phyloP scores from a whole-genome alignment of 2,329 filamentous ascomycete genomes.

The Myriosclerotinia curreyana region DNA sequence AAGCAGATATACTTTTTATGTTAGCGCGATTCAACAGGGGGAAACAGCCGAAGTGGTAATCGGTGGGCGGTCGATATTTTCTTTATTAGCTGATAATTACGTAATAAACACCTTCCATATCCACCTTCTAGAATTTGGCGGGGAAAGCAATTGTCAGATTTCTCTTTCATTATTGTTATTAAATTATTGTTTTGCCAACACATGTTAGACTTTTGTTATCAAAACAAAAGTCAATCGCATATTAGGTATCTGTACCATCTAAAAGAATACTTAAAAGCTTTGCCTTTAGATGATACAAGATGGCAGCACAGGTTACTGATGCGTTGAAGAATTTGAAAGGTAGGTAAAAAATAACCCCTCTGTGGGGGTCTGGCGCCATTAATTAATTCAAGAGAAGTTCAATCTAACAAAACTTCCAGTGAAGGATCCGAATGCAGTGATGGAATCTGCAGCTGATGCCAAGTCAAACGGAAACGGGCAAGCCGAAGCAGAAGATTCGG shows the following conservation, averaged over 20 bases:
- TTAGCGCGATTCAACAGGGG: no score
- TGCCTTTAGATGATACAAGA: slow-evolving; percentile 23
- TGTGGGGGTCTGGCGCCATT: slow-evolving; percentile 42
- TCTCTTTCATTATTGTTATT: background rate
- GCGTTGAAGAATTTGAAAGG: slow-evolving; percentile 90
- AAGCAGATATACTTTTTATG: no score
- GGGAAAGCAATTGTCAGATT: slow-evolving; percentile 14
- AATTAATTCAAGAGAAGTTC: slow-evolving; percentile 11
- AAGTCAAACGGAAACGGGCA: slow-evolving; percentile 32
- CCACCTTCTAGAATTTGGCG: background rate
- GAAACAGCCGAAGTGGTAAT: no score
- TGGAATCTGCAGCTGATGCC: slow-evolving; percentile 33
- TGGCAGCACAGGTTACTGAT: slow-evolving; percentile 57
- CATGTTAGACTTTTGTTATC: background rate
- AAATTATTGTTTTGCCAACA: background rate
- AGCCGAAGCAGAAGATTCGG: slow-evolving; percentile 47
- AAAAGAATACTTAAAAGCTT: background rate
- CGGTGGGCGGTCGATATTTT: no score
- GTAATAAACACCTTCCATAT: no score
- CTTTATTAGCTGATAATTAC: no score
- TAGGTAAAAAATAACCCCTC: slow-evolving; percentile 35
- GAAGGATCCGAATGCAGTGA: slow-evolving; percentile 37
- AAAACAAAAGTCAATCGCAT: slow-evolving; percentile 11
- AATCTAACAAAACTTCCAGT: slow-evolving; percentile 28
- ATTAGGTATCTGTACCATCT: background rate